Evolutionary conservation across 1,284 basidiomycete genomes (phyloP).

Genomic region (Rhizopogon parksii): DNA sequence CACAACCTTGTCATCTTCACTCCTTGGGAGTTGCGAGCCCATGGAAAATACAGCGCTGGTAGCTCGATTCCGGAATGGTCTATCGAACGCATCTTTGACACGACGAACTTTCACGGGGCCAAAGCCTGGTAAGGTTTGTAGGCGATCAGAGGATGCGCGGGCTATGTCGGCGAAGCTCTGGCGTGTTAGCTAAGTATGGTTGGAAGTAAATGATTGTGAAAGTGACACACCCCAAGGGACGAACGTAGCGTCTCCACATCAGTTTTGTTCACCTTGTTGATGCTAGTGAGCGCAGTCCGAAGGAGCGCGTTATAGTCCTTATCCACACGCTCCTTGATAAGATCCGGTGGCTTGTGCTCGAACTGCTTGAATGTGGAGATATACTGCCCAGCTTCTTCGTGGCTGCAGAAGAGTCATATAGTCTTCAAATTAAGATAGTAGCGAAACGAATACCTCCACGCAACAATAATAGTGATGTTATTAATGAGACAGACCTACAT

Average conservation of each 20-base stretch:
- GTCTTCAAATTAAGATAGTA: not conserved
- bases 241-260: constrained; percentile 92
- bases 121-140: constrained; percentile 85
- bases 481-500: constrained; percentile 79
- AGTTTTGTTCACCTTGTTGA: constrained; percentile 95
- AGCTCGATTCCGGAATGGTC: constrained; percentile 62
- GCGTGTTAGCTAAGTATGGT: not conserved
- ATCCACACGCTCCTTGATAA: constrained; percentile 90
- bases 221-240: constrained; percentile 78
- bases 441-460: constrained; percentile 66
- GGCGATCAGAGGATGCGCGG: constrained; percentile 62
- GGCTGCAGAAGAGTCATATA: constrained; percentile 36
- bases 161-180: constrained; percentile 84
- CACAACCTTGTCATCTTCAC: not conserved
- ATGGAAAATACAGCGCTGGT: constrained; percentile 42
- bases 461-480: constrained; percentile 85
- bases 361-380: constrained; percentile 88
- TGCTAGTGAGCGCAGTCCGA: constrained; percentile 81
- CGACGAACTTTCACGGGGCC: constrained; percentile 91
- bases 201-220: not conserved
- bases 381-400: constrained; percentile 90
- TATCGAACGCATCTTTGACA: constrained; percentile 72
- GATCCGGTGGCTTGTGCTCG: constrained; percentile 88
- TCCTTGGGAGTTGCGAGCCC: constrained; percentile 20
- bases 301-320: constrained; percentile 82